These are phyloP conservation scores for Solanum peruvianum DNA, from an alignment of 257 asterid species.

Conservation along the genomic window DNA sequence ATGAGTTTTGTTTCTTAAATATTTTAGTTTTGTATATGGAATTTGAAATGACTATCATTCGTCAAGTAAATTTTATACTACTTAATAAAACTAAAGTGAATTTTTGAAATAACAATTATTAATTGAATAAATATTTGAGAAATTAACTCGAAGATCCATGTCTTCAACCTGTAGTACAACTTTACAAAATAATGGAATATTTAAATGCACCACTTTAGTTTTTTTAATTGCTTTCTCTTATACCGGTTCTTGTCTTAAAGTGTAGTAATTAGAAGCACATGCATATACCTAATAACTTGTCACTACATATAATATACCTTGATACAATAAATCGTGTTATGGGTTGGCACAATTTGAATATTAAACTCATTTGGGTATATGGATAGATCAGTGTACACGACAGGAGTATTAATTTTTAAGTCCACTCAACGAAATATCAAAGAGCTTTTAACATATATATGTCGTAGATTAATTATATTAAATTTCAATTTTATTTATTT, in stretches of 20 bases:
- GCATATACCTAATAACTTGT: not conserved
- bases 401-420: not conserved
- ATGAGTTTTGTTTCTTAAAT: not conserved
- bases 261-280: not conserved
- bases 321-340: not conserved
- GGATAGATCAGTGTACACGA: not conserved
- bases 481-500: not conserved
- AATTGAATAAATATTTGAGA: no score
- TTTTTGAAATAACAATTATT: no score
- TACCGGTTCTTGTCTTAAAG: not conserved
- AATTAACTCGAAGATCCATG: not conserved
- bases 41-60: no score
- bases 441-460: not conserved
- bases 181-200: no score
- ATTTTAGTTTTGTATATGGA: no score
- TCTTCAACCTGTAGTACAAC: no score
- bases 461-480: not conserved
- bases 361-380: not conserved
- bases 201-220: no score
- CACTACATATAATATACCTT: not conserved
- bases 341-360: no score
- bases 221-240: not conserved
- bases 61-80: no score
- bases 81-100: no score
- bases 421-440: not conserved